Base-by-base conservation (phyloP, 495 filamentous ascomycete genomes). In the Talaromyces proteolyticus region DNA sequence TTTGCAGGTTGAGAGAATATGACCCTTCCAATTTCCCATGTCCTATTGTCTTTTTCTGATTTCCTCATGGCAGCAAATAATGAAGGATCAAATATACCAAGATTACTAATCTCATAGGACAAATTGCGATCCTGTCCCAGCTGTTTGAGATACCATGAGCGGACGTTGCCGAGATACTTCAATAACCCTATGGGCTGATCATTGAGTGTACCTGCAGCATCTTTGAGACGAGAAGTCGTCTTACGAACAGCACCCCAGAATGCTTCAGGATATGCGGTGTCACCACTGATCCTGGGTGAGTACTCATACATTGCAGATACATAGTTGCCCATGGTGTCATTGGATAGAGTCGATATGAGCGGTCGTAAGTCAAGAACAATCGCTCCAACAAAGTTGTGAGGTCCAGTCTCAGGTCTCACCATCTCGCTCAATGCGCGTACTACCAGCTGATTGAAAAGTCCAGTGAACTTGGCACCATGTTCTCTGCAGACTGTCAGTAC, bases 91-190 rank as follows among this genome's bases (percentile, higher is more conserved):
- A 61, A 61, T 2, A 55, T 47, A 24, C 37, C 50, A 6, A 51
- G 26, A 44, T 58, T 59, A 21, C 50, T 59, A 8, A 59, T 56
- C 34, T 58, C 56, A 40, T 54, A 62, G 12, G 53, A 57, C 5
- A 44, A 51, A 18, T 59, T 53, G 3, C 58, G 52, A 6, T 41
- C 18, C 29, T 59, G 37, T 7, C 56, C 53, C 6, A 61, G 10
- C 20, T 56, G 49, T 3, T 41, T 18, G 0, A 51, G 19, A 17
- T 41, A 52, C 51, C 56, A 58, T 2, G 38, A 16, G 1, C 56
- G 51, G 24, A 57, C 47, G 37, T 50, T 47, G 19, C 43, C 22
- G 21, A 53, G 40, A 38, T 60, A 60, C 29, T 42, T 37, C 24
- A 57, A 10, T 1, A 57, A 47, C 0, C 55, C 57, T 5, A 60